Base-by-base conservation (phyloP, 129 eudicot species). In the Artemisia annua region DNA sequence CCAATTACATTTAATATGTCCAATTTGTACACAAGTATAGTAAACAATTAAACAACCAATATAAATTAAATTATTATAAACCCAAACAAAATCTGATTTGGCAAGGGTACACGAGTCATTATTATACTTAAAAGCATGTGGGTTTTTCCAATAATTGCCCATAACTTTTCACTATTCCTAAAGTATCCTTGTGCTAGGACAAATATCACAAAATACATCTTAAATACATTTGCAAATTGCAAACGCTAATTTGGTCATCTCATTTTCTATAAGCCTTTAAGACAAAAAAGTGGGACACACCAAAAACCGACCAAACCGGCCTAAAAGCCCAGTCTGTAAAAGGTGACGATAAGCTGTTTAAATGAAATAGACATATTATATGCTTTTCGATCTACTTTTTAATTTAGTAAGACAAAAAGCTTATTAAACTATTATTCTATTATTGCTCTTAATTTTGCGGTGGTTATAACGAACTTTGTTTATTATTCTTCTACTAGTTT, bases 231-330 rank as follows among this genome's bases (percentile, higher is more conserved):
- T 61, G n/a, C 32, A 12, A 68, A 52, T 70, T 52, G 17, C 65
- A 24, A 70, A 48, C 61, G 78, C 54, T 71, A 71, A 1, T 54
- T 66, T 64, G 63, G 82, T 78, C 65, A 78, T 70, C 22, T 78
- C 0, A 17, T 13, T 11, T 69, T 22, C 5, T 66, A 78, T 24
- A 51, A 46, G n/a, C 57, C 55, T 78, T 70, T 22, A 70, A 70
- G 72, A 63, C 66, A 78, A 70, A 39, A n/a, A n/a, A 77, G 78
- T 67, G 82, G 82, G 78, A 24, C 82, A 26, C 61, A 55, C 48
- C 53, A 48, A 63, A 24, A 44, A 64, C 82, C 82, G 82, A 78
- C 82, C 82, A 78, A 71, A 78, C 82, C 82, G 82, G 67, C 82
- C 82, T 71, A 64, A 78, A 78, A 58, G 52, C 15, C 77, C 78